phyloP scores from a whole-genome alignment of 1,284 basidiomycete species.

The Afroboletus lepidellus region DNA sequence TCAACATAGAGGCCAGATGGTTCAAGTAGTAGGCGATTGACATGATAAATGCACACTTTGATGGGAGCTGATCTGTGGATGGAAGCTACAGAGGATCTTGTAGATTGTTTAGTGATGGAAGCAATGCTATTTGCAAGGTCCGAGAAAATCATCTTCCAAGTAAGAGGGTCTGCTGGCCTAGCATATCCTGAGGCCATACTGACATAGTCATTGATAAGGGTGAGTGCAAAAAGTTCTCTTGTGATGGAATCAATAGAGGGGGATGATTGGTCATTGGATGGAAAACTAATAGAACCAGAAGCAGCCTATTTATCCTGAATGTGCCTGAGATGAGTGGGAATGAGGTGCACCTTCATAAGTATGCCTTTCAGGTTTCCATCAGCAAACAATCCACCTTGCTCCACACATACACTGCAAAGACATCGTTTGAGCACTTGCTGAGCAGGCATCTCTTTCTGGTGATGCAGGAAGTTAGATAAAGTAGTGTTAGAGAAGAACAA shows the following conservation, averaged over 20 bases:
- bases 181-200: background rate
- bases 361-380: background rate
- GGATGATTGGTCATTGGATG: background rate
- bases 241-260: background rate
- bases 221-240: background rate
- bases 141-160: no score
- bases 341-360: background rate
- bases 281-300: background rate
- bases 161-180: no score
- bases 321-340: background rate
- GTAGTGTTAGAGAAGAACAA: background rate
- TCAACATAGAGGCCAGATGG: no score
- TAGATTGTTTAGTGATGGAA: no score
- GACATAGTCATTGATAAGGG: background rate
- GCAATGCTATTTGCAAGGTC: no score
- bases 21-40: no score
- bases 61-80: no score
- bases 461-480: background rate
- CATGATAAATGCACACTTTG: no score
- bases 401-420: background rate
- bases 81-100: no score
- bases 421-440: background rate
- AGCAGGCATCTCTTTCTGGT: background rate
- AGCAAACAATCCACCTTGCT: background rate
- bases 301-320: background rate